Base-by-base conservation (phyloP, 495 filamentous ascomycete genomes). In the Aspergillus saccharolyticus region DNA sequence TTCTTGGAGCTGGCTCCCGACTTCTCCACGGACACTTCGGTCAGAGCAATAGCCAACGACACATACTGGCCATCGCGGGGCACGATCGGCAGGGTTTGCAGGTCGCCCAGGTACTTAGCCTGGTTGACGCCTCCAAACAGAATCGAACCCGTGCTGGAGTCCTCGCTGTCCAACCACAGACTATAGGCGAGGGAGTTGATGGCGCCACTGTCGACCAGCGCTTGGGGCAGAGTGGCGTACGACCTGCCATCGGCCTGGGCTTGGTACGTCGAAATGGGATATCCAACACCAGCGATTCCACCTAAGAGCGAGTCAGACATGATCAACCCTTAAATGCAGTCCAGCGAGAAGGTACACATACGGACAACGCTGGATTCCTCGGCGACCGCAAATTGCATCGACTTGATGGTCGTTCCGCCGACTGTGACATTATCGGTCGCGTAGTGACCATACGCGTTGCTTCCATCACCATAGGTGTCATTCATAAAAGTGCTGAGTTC, bases 61-160 rank as follows among this genome's bases (percentile, higher is more conserved):
- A 78, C 75, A 61, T 80, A 87, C 44, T 75, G 57, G 42, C 77
- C 78, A 20, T 62, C 59, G 48, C 42, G 53, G 9, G 66, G 68
- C 53, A 88, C 78, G 60, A 96, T 79, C 8, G 91, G 90, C 0
- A 96, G 75, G 12, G 85, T 90, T 39, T 78, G 70, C 3, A 96
- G 83, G 2, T 74, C 63, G 33, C 88, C 89, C 0, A 64, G 64
- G 74, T 86, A 96, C 64, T 89, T 86, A 14, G 78, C 85, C 10
- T 83, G 86, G 74, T 96, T 87, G 57, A 96, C 82, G 52, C 91
- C 91, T 21, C 91, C 91, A 63, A 96, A 96, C 15, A 96, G 79
- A 56, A 96, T 86, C 61, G 79, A 84, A 25, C 91, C 91, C n/a
- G 78, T 85, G 61, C 74, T 77, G 20, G 83, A 75, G 55, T 85